Base-by-base conservation (phyloP, 228 moss, liverwort and hornwort genomes). In the Sphagnum magellanicum region DNA sequence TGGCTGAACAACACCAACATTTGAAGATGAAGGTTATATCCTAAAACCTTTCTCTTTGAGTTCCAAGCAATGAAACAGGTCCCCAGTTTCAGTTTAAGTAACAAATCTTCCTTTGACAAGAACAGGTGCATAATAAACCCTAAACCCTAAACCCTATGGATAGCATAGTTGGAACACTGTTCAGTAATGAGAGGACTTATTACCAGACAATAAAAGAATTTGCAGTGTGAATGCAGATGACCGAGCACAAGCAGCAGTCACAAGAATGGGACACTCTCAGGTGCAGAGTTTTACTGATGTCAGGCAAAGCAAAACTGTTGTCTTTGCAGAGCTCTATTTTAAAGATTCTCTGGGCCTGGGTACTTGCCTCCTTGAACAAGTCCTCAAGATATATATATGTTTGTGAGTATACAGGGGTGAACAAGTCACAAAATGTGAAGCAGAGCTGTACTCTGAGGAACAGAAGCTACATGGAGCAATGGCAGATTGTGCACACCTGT, bases 1-100 rank as follows among this genome's bases (percentile, higher is more conserved):
- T 98, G 76, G 79, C 77, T 72, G 82, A 77, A 77, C 98, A 98
- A 72, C 74, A 78, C 75, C 77, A 82, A 55, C 85, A 90, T 32
- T 76, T 98, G 68, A 78, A 72, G 75, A 78, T 13, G 71, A 85
- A 94, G 93, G 97, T 93, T 48, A 52, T 70, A 32, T 32, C 32
- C 32, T 32, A 32, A 32, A 3, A 8, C 6, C 32, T 32, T 32
- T 3, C 32, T 32, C 32, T 32, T 32, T 32, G 32, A 32, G 32
- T 32, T 62, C 61, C 47, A 6, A 4, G 63, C 63, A 12, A 49
- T 5, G 49, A 16, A 64, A 16, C 32, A 32, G 32, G 32, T 32
- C 32, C 1, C 32, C 32, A 32, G 32, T 32, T 32, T 32, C 32
- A 32, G 32, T 2, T 2, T 32, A 32, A 32, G 32, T 32, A 32